A percentile compares a stretch with the other conserved stretches of the same genome.
Conservation (phyloP, 495 filamentous ascomycete genomes). For the Penicillium taxi region DNA sequence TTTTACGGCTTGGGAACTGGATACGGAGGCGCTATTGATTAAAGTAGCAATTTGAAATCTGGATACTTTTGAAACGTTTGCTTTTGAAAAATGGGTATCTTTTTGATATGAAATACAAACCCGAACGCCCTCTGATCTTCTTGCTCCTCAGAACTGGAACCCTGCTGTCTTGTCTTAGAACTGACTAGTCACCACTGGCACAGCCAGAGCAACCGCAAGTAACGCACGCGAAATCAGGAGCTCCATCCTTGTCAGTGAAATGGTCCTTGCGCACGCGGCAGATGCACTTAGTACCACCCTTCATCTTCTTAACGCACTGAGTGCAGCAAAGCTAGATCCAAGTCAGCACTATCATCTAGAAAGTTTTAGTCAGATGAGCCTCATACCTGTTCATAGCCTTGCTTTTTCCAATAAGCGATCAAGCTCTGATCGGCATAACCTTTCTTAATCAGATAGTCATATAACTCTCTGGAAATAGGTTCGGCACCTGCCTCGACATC, state of each 20-base stretch:
- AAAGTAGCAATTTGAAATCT: constrained; percentile 20
- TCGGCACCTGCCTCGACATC: too few species aligned
- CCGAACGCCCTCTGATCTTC: constrained; percentile 7
- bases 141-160: neutral
- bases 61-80: constrained; percentile 14
- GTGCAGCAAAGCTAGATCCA: constrained; percentile 72
- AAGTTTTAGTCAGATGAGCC: neutral
- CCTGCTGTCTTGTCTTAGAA: neutral
- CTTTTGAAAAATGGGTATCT: constrained; percentile 18
- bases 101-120: constrained; percentile 15
- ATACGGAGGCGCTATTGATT: constrained; percentile 17
- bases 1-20: constrained; percentile 12
- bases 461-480: constrained; percentile 81
- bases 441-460: constrained; percentile 96
- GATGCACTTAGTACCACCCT: constrained; percentile 98
- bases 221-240: constrained; percentile 90
- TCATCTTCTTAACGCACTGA: constrained; percentile 95
- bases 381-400: constrained; percentile 89
- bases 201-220: constrained; percentile 92
- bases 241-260: constrained; percentile 81
- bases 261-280: constrained; percentile 91
- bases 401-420: constrained; percentile 99
- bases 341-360: constrained; percentile 1
- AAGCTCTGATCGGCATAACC: constrained; percentile 88
- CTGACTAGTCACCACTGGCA: constrained; percentile 59